phyloP scores from a whole-genome alignment of 108 stramenopile genomes.

The Fistulifera solaris region DNA sequence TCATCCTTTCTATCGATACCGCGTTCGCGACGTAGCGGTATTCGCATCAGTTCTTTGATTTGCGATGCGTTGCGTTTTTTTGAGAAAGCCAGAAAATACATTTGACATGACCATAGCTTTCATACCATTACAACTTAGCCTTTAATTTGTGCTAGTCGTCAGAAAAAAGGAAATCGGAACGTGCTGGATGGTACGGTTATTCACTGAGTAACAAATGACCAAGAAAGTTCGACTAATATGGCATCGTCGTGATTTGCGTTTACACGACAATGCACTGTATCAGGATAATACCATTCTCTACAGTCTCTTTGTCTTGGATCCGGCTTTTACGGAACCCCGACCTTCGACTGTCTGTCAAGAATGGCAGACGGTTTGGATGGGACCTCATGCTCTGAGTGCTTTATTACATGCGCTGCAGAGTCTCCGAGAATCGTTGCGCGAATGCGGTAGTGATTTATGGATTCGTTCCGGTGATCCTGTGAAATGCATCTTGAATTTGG shows the following conservation, averaged over 20 bases:
- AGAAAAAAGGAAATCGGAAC: no score
- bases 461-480: slow-evolving; percentile 41
- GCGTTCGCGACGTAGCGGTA: no score
- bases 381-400: slow-evolving; percentile 36
- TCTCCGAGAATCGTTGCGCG: slow-evolving; percentile 20
- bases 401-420: slow-evolving; percentile 37
- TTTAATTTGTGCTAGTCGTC: no score
- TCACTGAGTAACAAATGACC: no score
- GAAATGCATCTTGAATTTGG: slow-evolving; percentile 26
- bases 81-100: no score
- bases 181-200: no score
- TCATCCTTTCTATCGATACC: no score
- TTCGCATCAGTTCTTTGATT: no score
- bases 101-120: no score
- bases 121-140: no score
- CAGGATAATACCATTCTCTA: slow-evolving; percentile 10
- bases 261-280: slow-evolving; percentile 47
- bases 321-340: slow-evolving; percentile 20
- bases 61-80: no score
- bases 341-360: slow-evolving; percentile 23
- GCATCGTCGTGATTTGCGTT: slow-evolving; percentile 57
- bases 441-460: slow-evolving; percentile 34
- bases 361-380: slow-evolving; percentile 22
- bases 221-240: slow-evolving; percentile 33
- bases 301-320: slow-evolving; percentile 50